Evolutionary conservation across 169 alveolate genomes (phyloP), one percentile per base, ranked within the genome.

Genomic region (Eimeria necatrix): DNA sequence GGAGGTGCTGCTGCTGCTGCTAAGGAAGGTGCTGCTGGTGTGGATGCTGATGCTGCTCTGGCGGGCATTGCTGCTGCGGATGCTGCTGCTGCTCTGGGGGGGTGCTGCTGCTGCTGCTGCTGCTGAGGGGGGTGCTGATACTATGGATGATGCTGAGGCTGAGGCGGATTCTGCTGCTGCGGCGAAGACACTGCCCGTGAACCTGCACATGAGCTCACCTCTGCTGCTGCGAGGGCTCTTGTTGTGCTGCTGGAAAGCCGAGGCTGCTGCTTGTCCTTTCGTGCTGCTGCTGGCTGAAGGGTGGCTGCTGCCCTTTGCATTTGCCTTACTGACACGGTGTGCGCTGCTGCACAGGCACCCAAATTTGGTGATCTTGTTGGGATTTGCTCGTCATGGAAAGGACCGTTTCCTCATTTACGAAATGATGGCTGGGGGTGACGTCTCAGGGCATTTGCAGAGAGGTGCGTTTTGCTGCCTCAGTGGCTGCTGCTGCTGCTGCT

Each of bases 361-460:
- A 41, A 73, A 86, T 41, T 61, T 93, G 74, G 96, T 93, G 24
- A 93, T 93, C 7, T 73, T 93, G 61, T 70, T 93, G 94, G 96
- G 96, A 10, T 93, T 93, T 20, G 96, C 94, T 7, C 90, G 96
- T 14, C 78, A 74, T n/a, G 91, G 91, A 7, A 46, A 59, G 14
- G 74, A 93, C 4, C 71, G 96, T 2, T 76, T 71, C 22, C 94
- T 93, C n/a, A 93, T 93, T 49, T 93, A 93, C 70, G 96, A 93
- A 74, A 59, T 73, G 51, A 60, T 93, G 46, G 41, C 71, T 1
- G 96, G 96, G 4, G 96, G 94, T 6, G 94, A 85, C 22, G 96
- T 84, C 8, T 59, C 91, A 26, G 64, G 51, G 41, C 94, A 86
- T 0, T 93, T 93, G 4, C 91, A 80, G 88, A 93, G 74, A 60